Conservation (phyloP, 306 rosid genomes). For the Malus fusca region DNA sequence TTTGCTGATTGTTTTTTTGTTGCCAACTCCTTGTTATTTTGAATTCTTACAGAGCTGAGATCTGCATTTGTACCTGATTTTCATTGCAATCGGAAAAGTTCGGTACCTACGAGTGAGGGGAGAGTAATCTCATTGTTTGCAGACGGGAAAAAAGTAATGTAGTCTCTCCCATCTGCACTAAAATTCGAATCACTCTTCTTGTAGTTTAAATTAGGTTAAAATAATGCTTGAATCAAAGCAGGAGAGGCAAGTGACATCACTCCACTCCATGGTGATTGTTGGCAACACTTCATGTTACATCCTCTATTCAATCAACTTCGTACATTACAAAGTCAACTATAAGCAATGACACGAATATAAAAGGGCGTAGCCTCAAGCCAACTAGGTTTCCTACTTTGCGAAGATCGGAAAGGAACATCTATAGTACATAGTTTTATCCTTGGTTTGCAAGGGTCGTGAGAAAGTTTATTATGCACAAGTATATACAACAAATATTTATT, state of each 20-base stretch:
- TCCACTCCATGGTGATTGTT: background rate
- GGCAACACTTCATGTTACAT: background rate
- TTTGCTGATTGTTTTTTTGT: background rate
- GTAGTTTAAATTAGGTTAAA: background rate
- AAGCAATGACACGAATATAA: background rate
- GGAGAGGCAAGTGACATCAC: background rate
- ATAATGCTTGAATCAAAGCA: background rate
- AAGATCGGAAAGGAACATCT: too few relatives aligned
- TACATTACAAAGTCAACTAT: background rate
- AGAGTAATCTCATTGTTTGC: background rate
- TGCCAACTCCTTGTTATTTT: background rate
- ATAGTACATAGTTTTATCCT: too few relatives aligned
- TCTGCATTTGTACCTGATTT: background rate
- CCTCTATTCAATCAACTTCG: too few relatives aligned
- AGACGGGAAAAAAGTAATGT: background rate
- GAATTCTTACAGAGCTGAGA: background rate
- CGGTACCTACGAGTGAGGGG: background rate
- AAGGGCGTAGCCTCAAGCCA: too few relatives aligned
- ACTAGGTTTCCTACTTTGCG: too few relatives aligned
- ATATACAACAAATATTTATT: background rate
- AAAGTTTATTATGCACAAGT: too few relatives aligned
- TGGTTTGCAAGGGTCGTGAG: too few relatives aligned
- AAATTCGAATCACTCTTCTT: background rate
- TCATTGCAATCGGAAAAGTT: background rate
- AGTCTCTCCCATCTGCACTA: too few relatives aligned